Percentiles rank a stretch among this genome's conserved stretches.
Conservation (phyloP, 192 early-diverging fungal species). For the Coemansia sp. region DNA sequence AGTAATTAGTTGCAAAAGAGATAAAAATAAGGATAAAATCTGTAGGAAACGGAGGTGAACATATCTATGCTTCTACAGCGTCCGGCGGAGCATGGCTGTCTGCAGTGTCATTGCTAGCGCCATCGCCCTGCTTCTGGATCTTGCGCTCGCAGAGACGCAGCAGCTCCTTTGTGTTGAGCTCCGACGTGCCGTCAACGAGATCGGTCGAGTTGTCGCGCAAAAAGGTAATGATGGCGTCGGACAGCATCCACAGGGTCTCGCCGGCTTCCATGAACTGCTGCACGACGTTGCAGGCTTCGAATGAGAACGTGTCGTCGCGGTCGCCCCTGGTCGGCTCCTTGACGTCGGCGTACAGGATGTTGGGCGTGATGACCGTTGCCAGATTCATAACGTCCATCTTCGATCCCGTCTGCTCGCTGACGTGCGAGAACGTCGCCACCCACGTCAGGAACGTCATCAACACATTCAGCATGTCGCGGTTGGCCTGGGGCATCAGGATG, state of each 20-base stretch:
- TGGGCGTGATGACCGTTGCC: conserved; percentile 92
- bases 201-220: conserved; percentile 44
- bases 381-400: conserved; percentile 93
- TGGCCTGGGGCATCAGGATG: conserved; percentile 83
- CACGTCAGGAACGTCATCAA: conserved; percentile 82
- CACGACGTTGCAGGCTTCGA: conserved; percentile 67
- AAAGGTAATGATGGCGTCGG: conserved; percentile 45
- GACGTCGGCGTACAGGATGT: conserved; percentile 82
- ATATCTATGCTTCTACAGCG: conserved; percentile 1
- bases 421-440: conserved; percentile 76
- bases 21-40: neutral
- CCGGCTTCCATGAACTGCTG: conserved; percentile 66
- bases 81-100: neutral
- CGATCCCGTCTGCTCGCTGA: conserved; percentile 72
- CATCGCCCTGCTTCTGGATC: conserved; percentile 14
- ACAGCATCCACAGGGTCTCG: conserved; percentile 65
- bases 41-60: neutral
- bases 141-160: conserved; percentile 46
- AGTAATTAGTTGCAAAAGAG: neutral
- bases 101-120: neutral
- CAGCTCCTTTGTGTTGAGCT: conserved; percentile 55
- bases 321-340: conserved; percentile 78
- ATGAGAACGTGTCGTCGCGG: conserved; percentile 62
- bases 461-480: conserved; percentile 92
- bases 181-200: conserved; percentile 37